Conservation (phyloP, 73 alveolate species). For the Symbiodinium pilosum region DNA sequence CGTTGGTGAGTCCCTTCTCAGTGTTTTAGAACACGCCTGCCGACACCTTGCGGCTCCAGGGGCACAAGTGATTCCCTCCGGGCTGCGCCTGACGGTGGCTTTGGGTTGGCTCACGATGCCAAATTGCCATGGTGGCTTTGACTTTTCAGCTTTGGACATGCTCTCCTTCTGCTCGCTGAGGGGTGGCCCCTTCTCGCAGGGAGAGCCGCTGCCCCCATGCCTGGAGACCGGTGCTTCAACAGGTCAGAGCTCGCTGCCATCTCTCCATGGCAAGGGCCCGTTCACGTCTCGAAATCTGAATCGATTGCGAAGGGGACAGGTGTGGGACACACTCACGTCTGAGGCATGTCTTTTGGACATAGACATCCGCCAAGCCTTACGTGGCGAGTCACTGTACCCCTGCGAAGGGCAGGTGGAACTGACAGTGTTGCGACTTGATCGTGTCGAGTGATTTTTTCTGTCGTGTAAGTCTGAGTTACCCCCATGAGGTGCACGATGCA, state of each 20-base stretch:
- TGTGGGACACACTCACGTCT: slow-evolving; percentile 39
- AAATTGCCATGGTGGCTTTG: slow-evolving; percentile 50
- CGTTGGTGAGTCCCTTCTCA: slow-evolving; percentile 64
- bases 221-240: neutral
- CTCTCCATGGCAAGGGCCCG: slow-evolving; percentile 53
- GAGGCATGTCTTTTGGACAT: slow-evolving; percentile 22
- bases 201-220: neutral
- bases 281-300: slow-evolving; percentile 65
- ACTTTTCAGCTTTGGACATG: slow-evolving; percentile 11
- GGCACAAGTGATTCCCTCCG: slow-evolving; percentile 61
- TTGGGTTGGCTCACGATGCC: slow-evolving; percentile 52
- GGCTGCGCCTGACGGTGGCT: neutral
- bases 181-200: slow-evolving; percentile 67
- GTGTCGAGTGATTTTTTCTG: neutral
- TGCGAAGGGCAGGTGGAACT: slow-evolving; percentile 23
- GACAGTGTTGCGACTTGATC: slow-evolving; percentile 14
- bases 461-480: no score
- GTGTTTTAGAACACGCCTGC: slow-evolving; percentile 70
- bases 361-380: slow-evolving; percentile 31
- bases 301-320: slow-evolving; percentile 54
- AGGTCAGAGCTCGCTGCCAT: neutral
- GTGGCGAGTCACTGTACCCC: slow-evolving; percentile 36
- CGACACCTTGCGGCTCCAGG: slow-evolving; percentile 28
- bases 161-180: slow-evolving; percentile 15
- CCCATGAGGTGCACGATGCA: no score